These are phyloP conservation scores for Protomyces inundatus DNA, from an alignment of 1,139 yeast species.

Conservation along the genomic window DNA sequence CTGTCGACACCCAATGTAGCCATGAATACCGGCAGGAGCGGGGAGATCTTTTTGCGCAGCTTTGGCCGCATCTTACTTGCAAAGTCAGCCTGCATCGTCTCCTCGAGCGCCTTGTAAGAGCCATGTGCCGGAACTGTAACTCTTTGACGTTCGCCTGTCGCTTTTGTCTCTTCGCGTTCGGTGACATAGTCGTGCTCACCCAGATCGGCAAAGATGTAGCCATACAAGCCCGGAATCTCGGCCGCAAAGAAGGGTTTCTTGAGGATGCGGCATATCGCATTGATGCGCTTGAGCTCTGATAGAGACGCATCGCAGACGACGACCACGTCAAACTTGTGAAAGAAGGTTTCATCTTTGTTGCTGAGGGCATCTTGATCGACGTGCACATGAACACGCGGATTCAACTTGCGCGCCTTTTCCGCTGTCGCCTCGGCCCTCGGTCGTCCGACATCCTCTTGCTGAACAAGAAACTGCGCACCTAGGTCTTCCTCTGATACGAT, in stretches of 20 bases:
- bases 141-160: slow-evolving; percentile 5
- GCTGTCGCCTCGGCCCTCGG: slow-evolving; percentile 53
- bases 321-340: slow-evolving; percentile 60
- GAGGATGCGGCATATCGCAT: slow-evolving; percentile 51
- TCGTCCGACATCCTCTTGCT: slow-evolving; percentile 44
- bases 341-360: slow-evolving; percentile 43
- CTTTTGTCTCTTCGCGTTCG: slow-evolving; percentile 22
- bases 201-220: slow-evolving; percentile 74
- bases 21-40: slow-evolving; percentile 26
- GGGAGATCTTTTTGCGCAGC: slow-evolving; percentile 32
- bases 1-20: neutral
- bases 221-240: slow-evolving; percentile 74
- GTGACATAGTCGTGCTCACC: slow-evolving; percentile 53
- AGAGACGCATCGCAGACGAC: slow-evolving; percentile 65
- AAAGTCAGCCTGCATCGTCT: slow-evolving; percentile 6
- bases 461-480: slow-evolving; percentile 73
- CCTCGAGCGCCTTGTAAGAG: slow-evolving; percentile 1
- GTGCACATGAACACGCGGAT: slow-evolving; percentile 60
- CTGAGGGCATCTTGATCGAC: slow-evolving; percentile 42
- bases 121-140: neutral
- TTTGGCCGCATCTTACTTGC: slow-evolving; percentile 19
- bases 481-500: slow-evolving; percentile 58
- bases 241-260: slow-evolving; percentile 64
- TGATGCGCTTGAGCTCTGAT: slow-evolving; percentile 43
- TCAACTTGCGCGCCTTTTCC: slow-evolving; percentile 60